phyloP scores from a whole-genome alignment of 208 protist genomes.

The Acanthamoeba sp. region DNA sequence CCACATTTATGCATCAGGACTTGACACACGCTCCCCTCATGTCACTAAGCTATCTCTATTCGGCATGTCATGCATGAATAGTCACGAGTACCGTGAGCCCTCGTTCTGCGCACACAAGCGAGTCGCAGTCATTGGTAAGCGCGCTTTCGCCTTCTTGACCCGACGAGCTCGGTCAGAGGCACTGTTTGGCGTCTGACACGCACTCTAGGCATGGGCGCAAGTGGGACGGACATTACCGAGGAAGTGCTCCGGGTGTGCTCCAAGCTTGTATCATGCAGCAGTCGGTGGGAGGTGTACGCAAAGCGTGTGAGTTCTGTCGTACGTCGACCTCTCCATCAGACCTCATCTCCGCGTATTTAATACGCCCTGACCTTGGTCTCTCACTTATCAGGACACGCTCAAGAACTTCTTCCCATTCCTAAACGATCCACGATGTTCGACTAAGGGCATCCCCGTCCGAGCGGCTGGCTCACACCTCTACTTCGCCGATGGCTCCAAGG shows the following conservation, averaged over 20 bases:
- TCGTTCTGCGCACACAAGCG: neutral
- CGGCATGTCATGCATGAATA: too few species aligned
- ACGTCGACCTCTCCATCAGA: neutral
- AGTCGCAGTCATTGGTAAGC: neutral
- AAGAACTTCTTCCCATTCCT: constrained; percentile 51
- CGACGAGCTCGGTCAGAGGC: too few species aligned
- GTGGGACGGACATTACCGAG: constrained; percentile 49
- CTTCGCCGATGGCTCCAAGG: neutral
- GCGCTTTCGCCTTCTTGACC: neutral
- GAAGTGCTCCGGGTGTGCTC: constrained; percentile 34
- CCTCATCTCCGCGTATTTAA: neutral
- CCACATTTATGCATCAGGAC: neutral
- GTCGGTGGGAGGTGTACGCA: constrained; percentile 8
- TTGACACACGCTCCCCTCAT: too few species aligned
- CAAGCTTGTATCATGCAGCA: constrained; percentile 24
- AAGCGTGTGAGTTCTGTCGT: neutral
- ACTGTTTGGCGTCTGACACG: too few species aligned
- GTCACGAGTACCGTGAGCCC: constrained; percentile 41
- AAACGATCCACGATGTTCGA: neutral
- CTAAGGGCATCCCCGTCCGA: neutral
- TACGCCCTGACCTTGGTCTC: too few species aligned
- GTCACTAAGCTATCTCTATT: too few species aligned
- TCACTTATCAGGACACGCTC: neutral
- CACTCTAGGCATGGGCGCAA: neutral
- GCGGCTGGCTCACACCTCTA: neutral